Evolutionary conservation across 768 basidiomycete species (phyloP), one percentile per base, ranked within the genome.

Genomic region (Lenzites betulinus): DNA sequence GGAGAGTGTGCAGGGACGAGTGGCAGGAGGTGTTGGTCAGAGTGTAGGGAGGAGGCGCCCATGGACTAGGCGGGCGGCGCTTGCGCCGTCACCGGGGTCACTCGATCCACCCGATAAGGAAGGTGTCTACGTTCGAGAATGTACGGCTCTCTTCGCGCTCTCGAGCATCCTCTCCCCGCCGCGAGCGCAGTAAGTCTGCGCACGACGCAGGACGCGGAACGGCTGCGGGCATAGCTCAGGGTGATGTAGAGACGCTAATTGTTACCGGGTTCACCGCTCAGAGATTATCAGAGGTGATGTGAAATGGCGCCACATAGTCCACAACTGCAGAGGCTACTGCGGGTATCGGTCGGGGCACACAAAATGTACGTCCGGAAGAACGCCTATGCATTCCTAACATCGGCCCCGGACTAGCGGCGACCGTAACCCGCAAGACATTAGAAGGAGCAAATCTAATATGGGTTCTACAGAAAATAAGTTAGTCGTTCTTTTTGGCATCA

Each of bases 51-150:
- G 49, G 54, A 61, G 35, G 60, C 53, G 60, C 54, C 54, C 49
- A 39, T 50, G 47, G 12, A 26, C 44, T 46, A 44, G 38, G n/a
- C n/a, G n/a, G n/a, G n/a, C 48, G 48, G 25, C 46, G 25, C 47
- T 13, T 30, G 43, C 8, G 15, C 51, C 58, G 53, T 54, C 59
- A 54, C 58, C 33, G 51, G 46, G 26, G 26, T 60, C 52, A 54
- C 70, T 71, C 67, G 70, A 71, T 71, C 22, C 56, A 23, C 70
- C 65, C 68, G 70, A 71, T 71, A 71, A 65, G 70, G 70, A 51
- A 71, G 51, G 46, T 53, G 54, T 48, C 30, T 51, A 54, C 5
- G 56, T 65, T 56, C 63, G 42, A 51, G 55, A 53, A 44, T 33
- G 15, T 42, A 8, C 44, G 13, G 15, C 25, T 39, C 13, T 41